A percentile compares a stretch with the other conserved stretches of the same genome.
phyloP scores from a whole-genome alignment of 768 basidiomycete genomes.

The Fomitopsis pulvina region DNA sequence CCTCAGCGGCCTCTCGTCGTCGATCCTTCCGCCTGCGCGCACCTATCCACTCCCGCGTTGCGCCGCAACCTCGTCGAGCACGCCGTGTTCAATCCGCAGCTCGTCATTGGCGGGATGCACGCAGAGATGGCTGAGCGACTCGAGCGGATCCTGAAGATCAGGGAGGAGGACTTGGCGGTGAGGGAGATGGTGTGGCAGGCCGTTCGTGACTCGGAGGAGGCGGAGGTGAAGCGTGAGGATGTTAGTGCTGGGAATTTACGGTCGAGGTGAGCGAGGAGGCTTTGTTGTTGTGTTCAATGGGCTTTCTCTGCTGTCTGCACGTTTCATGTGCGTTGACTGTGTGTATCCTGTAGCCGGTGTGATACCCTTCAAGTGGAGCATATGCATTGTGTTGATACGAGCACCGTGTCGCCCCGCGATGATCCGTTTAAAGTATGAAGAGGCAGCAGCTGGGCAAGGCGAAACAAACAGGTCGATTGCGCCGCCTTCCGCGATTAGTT shows the following conservation, averaged over 20 bases:
- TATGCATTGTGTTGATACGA: no score
- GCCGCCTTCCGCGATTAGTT: no score
- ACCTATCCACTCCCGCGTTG: constrained; percentile 41
- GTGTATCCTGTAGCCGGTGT: no score
- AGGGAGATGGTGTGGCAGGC: constrained; percentile 34
- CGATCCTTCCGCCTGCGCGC: constrained; percentile 32
- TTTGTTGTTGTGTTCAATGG: neutral
- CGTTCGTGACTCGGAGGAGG: neutral
- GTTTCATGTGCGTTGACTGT: no score
- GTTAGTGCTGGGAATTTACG: neutral
- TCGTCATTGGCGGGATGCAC: constrained; percentile 41
- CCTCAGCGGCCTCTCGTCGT: constrained; percentile 44
- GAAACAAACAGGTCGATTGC: no score
- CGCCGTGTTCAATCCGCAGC: constrained; percentile 36
- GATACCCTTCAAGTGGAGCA: no score
- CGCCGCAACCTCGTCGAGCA: constrained; percentile 55
- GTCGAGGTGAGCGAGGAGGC: neutral
- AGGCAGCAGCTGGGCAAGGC: no score
- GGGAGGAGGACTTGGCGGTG: constrained; percentile 46
- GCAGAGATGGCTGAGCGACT: constrained; percentile 45
- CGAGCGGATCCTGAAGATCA: constrained; percentile 34
- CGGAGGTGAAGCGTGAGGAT: neutral
- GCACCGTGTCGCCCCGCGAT: no score
- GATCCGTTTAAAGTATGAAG: no score
- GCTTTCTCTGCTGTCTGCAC: no score